Evolutionary conservation across 805 yeast genomes (phyloP).

Genomic region (Candida manassasensis): DNA sequence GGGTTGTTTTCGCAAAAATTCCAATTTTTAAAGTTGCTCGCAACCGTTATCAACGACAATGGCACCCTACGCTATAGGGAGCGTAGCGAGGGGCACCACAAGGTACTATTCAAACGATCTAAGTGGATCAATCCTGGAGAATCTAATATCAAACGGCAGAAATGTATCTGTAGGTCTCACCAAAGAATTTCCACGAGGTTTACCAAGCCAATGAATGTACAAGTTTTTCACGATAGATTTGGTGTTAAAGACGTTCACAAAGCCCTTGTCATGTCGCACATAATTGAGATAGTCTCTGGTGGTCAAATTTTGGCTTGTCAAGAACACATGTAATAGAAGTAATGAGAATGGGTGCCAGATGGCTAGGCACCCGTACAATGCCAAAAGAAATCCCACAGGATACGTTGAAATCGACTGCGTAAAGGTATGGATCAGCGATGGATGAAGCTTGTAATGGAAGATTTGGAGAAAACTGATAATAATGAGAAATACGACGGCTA

Average conservation of each 20-base stretch:
- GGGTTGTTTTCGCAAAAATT: no score
- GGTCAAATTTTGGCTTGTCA: conserved; percentile 56
- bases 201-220: conserved; percentile 35
- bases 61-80: no score
- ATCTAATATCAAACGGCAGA: conserved; percentile 21
- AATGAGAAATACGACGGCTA: conserved; percentile 17
- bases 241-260: conserved; percentile 28
- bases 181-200: conserved; percentile 21
- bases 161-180: conserved; percentile 16
- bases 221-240: conserved; percentile 21
- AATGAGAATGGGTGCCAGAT: conserved; percentile 55
- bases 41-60: not conserved
- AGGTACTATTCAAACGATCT: conserved; percentile 8
- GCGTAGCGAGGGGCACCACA: no score
- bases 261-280: conserved; percentile 29
- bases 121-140: conserved; percentile 21
- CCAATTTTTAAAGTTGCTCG: not conserved
- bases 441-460: conserved; percentile 16
- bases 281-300: conserved; percentile 67
- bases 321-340: conserved; percentile 47
- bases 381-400: conserved; percentile 47
- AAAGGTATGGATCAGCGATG: conserved; percentile 25
- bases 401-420: conserved; percentile 13
- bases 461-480: conserved; percentile 18
- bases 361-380: conserved; percentile 42